Evolutionary conservation across 2,329 filamentous ascomycete species (phyloP), one percentile per base, ranked within the genome.

Genomic region (Fusarium gaditjirri): DNA sequence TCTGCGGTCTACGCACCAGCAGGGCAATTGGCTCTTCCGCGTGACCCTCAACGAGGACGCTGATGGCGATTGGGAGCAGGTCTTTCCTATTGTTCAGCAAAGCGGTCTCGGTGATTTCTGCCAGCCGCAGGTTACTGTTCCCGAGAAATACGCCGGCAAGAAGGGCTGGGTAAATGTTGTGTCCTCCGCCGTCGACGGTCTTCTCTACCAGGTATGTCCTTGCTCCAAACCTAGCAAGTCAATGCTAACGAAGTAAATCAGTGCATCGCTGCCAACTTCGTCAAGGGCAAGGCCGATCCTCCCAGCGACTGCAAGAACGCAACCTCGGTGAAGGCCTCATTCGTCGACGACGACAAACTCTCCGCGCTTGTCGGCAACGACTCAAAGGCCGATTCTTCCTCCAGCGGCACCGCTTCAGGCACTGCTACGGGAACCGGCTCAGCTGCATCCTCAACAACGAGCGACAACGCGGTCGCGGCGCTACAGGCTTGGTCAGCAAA

Each of bases 181-280:
- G 1, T 84, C 83, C 27, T 81, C 86, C 25, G 88, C 85, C 0
- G 80, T 84, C 1, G 89, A 91, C 66, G 89, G 89, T 6, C 68
- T 87, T 21, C 79, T 90, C 10, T 91, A 85, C 76, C 86, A 89
- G 83, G 88, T 90, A 78, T 58, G 82, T 54, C 53, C n/a, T 4
- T 5, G 27, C 25, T 13, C 8, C 14, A 35, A 57, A 16, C 8
- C 12, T 23, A 4, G 4, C 11, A 12, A 12, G 17, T n/a, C 11
- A 12, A 33, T 27, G 23, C 59, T 71, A 60, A 70, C 17, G 39
- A 13, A 13, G 19, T 11, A 12, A 25, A 56, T 33, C 11, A 90
- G 87, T 90, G 88, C 75, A 80, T 87, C 44, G 83, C 84, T 38
- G 86, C 89, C 71, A 86, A 86, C 70, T 90, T 90, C 72, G 86